Conservation (phyloP, 331 rosid genomes). For the Acacia pycnantha region DNA sequence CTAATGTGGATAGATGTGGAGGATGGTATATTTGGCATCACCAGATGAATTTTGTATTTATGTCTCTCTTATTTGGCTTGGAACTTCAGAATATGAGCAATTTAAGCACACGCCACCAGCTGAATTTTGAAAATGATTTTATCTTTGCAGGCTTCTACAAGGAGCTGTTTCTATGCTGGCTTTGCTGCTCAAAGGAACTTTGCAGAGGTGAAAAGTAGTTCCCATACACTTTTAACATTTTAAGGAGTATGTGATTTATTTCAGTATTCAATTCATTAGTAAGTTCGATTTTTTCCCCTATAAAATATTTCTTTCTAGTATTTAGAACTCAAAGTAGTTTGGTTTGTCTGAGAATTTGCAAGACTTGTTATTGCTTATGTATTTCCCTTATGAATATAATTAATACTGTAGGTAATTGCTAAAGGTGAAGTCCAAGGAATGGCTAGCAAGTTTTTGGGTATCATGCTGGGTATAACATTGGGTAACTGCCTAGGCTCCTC, state of each 20-base stretch:
- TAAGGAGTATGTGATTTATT: conserved; percentile 1
- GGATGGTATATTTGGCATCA: conserved; percentile 1
- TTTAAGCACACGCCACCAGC: neutral
- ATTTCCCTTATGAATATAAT: conserved; percentile 16
- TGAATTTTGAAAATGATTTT: conserved; percentile 30
- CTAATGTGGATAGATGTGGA: neutral
- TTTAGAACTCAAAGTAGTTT: conserved; percentile 5
- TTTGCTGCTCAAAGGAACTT: conserved; percentile 98
- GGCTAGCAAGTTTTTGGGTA: conserved; percentile 94
- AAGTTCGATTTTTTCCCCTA: conserved; percentile 6
- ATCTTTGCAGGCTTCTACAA: conserved; percentile 80
- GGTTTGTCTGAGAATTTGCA: neutral
- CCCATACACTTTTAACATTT: conserved; percentile 11
- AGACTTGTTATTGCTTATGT: neutral
- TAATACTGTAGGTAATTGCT: conserved; percentile 77
- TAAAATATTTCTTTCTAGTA: conserved; percentile 18
- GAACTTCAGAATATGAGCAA: neutral
- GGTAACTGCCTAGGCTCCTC: conserved; percentile 76
- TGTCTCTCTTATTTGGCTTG: conserved; percentile 5
- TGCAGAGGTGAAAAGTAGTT: conserved; percentile 74
- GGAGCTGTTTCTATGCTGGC: conserved; percentile 98
- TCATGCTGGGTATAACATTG: conserved; percentile 80
- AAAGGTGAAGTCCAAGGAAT: conserved; percentile 99
- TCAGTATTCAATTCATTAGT: conserved; percentile 6
- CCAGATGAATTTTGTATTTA: neutral